Conservation (phyloP, 2,329 filamentous ascomycete genomes). For the Cadophora luteo-olivacea region DNA sequence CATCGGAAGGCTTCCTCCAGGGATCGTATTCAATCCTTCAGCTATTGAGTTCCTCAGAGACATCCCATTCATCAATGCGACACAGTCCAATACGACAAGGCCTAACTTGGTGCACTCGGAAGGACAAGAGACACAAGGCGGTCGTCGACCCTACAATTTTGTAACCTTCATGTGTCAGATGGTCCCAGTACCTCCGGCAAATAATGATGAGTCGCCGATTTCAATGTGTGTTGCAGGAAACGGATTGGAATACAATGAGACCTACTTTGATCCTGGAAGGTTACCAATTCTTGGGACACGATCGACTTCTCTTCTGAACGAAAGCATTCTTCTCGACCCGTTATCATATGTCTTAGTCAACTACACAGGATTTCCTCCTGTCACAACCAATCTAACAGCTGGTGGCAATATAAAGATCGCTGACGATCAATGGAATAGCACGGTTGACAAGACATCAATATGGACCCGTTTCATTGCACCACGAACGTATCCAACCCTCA, state of each 20-base stretch:
- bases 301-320: slow-evolving; percentile 6
- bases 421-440: slow-evolving; percentile 9
- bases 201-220: slow-evolving; percentile 4
- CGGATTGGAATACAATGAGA: neutral
- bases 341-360: slow-evolving; percentile 22
- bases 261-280: neutral
- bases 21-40: slow-evolving; percentile 2
- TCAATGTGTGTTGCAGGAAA: slow-evolving; percentile 22
- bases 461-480: neutral
- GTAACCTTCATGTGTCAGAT: slow-evolving; percentile 16
- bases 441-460: neutral
- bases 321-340: slow-evolving; percentile 1
- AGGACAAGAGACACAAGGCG: neutral
- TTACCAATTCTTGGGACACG: slow-evolving; percentile 10
- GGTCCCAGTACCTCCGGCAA: neutral
- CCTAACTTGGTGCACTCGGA: too few species aligned
- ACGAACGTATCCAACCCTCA: neutral
- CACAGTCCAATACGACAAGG: too few species aligned
- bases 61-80: neutral
- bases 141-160: neutral
- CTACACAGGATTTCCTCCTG: slow-evolving; percentile 2
- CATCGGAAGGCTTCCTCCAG: neutral
- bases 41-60: neutral
- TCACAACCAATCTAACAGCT: neutral
- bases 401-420: too few species aligned